Conservation (phyloP, 495 filamentous ascomycete genomes). For the Neurospora sp. region DNA sequence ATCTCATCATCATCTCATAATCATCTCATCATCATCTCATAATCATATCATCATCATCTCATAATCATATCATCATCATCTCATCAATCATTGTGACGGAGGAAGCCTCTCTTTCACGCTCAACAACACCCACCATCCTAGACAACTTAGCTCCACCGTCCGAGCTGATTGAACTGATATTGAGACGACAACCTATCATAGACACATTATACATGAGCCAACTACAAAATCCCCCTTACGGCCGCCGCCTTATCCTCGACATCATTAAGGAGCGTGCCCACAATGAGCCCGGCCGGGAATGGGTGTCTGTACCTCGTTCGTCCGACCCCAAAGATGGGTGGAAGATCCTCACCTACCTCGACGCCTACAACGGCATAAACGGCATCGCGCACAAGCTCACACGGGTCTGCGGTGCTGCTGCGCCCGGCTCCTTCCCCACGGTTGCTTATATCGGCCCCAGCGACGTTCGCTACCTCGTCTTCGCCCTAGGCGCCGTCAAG, state of each 20-base stretch:
- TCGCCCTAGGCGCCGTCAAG: constrained; percentile 33
- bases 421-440: constrained; percentile 23
- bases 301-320: constrained; percentile 32
- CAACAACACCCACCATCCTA: background rate
- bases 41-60: too few species aligned
- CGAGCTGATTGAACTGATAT: background rate
- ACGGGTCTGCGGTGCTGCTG: constrained; percentile 24
- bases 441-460: constrained; percentile 40
- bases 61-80: too few species aligned
- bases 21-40: too few species aligned
- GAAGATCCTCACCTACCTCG: constrained; percentile 35
- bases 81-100: background rate
- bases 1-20: background rate
- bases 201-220: background rate
- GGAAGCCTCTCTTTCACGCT: background rate
- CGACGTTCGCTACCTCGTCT: constrained; percentile 37
- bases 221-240: constrained; percentile 11
- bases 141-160: background rate
- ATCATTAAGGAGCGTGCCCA: constrained; percentile 43
- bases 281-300: constrained; percentile 31
- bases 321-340: constrained; percentile 41
- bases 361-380: constrained; percentile 44
- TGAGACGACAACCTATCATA: background rate
- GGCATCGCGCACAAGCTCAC: constrained; percentile 39
- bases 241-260: constrained; percentile 28